A percentile compares a stretch with the other conserved stretches of the same genome.
These are phyloP conservation scores for Cutaneotrichosporon sp. DNA, from an alignment of 1,284 basidiomycete species.

Conservation along the genomic window DNA sequence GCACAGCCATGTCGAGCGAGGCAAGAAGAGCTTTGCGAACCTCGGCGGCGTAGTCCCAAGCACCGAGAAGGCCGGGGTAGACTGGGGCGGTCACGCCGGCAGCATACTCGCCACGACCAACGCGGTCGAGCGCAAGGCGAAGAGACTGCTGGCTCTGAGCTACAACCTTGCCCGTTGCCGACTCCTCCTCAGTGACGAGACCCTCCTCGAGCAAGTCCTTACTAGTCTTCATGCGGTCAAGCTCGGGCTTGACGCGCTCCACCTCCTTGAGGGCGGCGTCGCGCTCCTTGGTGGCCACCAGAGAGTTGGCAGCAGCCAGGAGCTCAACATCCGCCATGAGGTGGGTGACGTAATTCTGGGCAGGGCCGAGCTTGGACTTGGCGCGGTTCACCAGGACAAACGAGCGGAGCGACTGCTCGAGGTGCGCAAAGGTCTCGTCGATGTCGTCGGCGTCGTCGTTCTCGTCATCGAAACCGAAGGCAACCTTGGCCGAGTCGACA, in stretches of 20 bases:
- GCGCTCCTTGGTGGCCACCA: conserved; percentile 78
- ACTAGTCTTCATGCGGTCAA: conserved; percentile 80
- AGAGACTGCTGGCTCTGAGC: conserved; percentile 65
- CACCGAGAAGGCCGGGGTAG: conserved; percentile 82
- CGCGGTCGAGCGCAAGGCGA: conserved; percentile 70
- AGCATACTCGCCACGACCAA: conserved; percentile 70
- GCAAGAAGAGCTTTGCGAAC: conserved; percentile 73
- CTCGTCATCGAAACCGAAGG: conserved; percentile 41
- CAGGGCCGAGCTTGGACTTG: conserved; percentile 94
- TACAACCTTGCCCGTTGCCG: conserved; percentile 63
- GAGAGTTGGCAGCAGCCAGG: conserved; percentile 80
- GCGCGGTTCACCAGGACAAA: conserved; percentile 95
- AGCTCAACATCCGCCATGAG: conserved; percentile 86
- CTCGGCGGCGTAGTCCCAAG: conserved; percentile 87
- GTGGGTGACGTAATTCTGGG: conserved; percentile 88
- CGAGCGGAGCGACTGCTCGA: conserved; percentile 89
- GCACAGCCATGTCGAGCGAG: conserved; percentile 80
- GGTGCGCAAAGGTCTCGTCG: conserved; percentile 74
- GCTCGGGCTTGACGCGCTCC: conserved; percentile 70
- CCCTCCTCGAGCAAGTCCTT: conserved; percentile 74
- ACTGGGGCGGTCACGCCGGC: conserved; percentile 63
- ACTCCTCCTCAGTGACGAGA: conserved; percentile 80
- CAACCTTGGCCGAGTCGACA: conserved; percentile 76
- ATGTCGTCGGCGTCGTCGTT: conserved; percentile 52
- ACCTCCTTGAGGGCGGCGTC: conserved; percentile 73